These are phyloP conservation scores for Cephalotrichum gorgonifer DNA, from an alignment of 2,329 filamentous ascomycete species.

Conservation along the genomic window DNA sequence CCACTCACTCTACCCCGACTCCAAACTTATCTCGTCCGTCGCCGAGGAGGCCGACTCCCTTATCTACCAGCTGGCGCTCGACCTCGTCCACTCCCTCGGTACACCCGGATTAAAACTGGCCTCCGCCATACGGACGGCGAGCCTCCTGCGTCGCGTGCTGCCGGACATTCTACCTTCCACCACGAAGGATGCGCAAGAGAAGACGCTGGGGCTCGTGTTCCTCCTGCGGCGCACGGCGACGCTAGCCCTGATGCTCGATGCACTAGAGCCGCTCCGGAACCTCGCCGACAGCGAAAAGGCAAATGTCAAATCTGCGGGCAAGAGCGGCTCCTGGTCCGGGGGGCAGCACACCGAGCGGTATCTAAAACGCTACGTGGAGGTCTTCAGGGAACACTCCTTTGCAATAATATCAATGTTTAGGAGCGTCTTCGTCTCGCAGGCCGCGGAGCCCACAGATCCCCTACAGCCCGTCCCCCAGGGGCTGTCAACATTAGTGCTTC, in stretches of 20 bases:
- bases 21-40: slow-evolving; percentile 63
- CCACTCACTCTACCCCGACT: slow-evolving; percentile 71
- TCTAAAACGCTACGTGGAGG: slow-evolving; percentile 90
- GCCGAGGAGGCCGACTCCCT: slow-evolving; percentile 70
- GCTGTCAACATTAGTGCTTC: slow-evolving; percentile 72
- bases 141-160: slow-evolving; percentile 79
- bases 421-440: slow-evolving; percentile 61
- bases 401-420: slow-evolving; percentile 90
- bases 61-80: slow-evolving; percentile 80
- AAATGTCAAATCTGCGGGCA: neutral
- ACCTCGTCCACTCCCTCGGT: slow-evolving; percentile 69
- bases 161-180: slow-evolving; percentile 44
- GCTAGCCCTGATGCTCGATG: slow-evolving; percentile 67
- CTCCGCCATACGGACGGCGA: slow-evolving; percentile 79
- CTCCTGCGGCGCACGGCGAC: slow-evolving; percentile 77
- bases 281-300: slow-evolving; percentile 75
- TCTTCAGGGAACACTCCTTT: slow-evolving; percentile 96
- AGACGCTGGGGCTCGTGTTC: slow-evolving; percentile 72
- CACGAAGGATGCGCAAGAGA: slow-evolving; percentile 36
- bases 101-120: slow-evolving; percentile 76
- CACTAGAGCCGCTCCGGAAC: slow-evolving; percentile 74
- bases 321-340: slow-evolving; percentile 40
- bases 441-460: slow-evolving; percentile 13
- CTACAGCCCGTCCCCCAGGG: slow-evolving; percentile 61
- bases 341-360: slow-evolving; percentile 93